A percentile compares a stretch with the other conserved stretches of the same genome.
These are phyloP conservation scores for Hyaloperonospora brassicae DNA, from an alignment of 352 stramenopile genomes.

Conservation along the genomic window DNA sequence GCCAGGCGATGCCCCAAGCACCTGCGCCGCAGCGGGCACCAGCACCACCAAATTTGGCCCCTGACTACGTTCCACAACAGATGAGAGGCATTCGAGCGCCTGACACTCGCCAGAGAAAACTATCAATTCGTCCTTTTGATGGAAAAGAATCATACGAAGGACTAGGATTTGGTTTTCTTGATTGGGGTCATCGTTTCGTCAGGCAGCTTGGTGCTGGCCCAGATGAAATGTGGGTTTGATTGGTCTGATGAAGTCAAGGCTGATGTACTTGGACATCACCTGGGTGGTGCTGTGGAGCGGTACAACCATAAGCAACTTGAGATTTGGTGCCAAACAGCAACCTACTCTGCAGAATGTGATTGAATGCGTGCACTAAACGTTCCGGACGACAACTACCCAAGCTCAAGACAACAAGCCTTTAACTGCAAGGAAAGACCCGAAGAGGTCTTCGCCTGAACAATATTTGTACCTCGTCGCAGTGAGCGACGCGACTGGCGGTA, in stretches of 20 bases:
- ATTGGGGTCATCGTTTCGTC: conserved; percentile 7
- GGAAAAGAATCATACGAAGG: conserved; percentile 7
- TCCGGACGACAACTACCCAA: background rate
- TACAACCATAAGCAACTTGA: conserved; percentile 1
- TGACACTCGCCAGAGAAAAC: conserved; percentile 4
- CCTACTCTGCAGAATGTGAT: conserved; percentile 14
- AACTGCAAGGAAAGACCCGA: conserved; percentile 4
- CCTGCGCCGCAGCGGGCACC: too few relatives aligned
- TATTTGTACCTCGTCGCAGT: background rate
- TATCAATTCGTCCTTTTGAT: conserved; percentile 4
- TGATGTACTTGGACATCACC: background rate
- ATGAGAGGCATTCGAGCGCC: too few relatives aligned
- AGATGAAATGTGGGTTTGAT: conserved; percentile 4
- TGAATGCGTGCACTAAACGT: conserved; percentile 12
- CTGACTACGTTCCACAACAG: too few relatives aligned
- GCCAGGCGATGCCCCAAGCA: too few relatives aligned
- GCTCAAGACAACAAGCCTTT: conserved; percentile 12
- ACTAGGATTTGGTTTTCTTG: conserved; percentile 6
- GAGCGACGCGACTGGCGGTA: background rate
- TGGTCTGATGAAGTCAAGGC: conserved; percentile 1
- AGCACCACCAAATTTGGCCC: too few relatives aligned
- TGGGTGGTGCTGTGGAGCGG: background rate
- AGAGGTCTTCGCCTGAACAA: conserved; percentile 6
- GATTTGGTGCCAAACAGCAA: conserved; percentile 7
- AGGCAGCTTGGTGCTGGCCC: conserved; percentile 1